Percentiles rank a stretch among this genome's conserved stretches.
Conservation (phyloP, 495 filamentous ascomycete genomes). For the Aspergillus mulundensis region DNA sequence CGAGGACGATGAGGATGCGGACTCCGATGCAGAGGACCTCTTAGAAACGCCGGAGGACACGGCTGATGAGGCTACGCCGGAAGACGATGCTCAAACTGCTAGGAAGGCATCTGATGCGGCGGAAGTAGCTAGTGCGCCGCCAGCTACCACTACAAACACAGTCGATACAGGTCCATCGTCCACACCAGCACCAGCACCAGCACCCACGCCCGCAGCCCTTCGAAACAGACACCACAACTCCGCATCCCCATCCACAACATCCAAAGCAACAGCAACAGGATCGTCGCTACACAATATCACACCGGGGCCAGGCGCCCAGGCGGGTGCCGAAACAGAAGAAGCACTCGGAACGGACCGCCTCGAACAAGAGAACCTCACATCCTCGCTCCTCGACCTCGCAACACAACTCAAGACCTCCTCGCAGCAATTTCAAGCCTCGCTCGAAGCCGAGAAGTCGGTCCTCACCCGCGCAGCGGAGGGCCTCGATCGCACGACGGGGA, state of each 20-base stretch:
- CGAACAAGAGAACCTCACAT: conserved; percentile 83
- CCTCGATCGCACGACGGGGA: conserved; percentile 67
- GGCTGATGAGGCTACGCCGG: conserved; percentile 1
- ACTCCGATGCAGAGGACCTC: conserved; percentile 38
- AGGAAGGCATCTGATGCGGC: not conserved
- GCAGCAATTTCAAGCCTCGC: conserved; percentile 59
- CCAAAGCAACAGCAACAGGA: conserved; percentile 26
- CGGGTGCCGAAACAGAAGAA: conserved; percentile 51
- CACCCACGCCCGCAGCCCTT: conserved; percentile 22
- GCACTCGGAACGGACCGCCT: conserved; percentile 67
- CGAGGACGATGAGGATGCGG: conserved; percentile 24
- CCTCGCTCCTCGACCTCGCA: conserved; percentile 73
- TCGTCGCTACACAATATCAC: conserved; percentile 13
- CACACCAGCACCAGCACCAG: not conserved
- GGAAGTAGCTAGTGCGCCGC: not conserved
- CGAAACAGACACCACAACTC: conserved; percentile 29
- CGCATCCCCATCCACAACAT: conserved; percentile 18
- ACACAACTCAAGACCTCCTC: conserved; percentile 71
- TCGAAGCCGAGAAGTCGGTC: conserved; percentile 69
- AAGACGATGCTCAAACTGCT: conserved; percentile 8
- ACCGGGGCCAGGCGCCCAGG: conserved; percentile 10
- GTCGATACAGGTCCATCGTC: conserved; percentile 14
- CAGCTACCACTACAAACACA: conserved; percentile 13
- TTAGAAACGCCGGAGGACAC: conserved; percentile 23
- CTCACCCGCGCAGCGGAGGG: conserved; percentile 66